phyloP scores from a whole-genome alignment of 2,329 filamentous ascomycete genomes.

The Ceratocystis harringtonii region DNA sequence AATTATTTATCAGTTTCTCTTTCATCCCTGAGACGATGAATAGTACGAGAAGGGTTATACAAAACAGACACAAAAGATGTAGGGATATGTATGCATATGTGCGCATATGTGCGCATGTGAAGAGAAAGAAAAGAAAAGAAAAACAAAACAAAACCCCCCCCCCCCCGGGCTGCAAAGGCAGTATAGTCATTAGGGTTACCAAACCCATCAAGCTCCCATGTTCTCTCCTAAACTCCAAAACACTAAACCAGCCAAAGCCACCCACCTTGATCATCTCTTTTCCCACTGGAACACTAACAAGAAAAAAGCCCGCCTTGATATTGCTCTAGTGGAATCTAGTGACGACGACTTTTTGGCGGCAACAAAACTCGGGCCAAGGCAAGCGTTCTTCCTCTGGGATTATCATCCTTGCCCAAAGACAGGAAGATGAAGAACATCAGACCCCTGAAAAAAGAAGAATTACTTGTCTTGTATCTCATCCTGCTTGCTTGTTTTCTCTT shows the following conservation, averaged over 20 bases:
- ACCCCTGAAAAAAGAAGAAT: not conserved
- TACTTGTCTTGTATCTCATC: not conserved
- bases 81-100: too few species aligned
- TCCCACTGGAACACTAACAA: too few species aligned
- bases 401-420: not conserved
- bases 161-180: too few species aligned
- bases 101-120: too few species aligned
- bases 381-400: not conserved
- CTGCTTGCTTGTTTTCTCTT: not conserved
- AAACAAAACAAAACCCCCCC: too few species aligned
- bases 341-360: not conserved
- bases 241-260: too few species aligned
- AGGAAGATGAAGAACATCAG: not conserved
- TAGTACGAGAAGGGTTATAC: not conserved
- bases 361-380: not conserved
- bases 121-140: too few species aligned
- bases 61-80: not conserved
- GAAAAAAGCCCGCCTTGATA: not conserved
- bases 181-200: too few species aligned
- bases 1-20: slow-evolving; percentile 6
- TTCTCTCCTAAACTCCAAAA: too few species aligned
- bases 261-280: not conserved
- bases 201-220: too few species aligned
- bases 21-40: not conserved
- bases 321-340: not conserved